Evolutionary conservation across 306 rosid genomes (phyloP).

Genomic region (Styphnolobium japonicum): DNA sequence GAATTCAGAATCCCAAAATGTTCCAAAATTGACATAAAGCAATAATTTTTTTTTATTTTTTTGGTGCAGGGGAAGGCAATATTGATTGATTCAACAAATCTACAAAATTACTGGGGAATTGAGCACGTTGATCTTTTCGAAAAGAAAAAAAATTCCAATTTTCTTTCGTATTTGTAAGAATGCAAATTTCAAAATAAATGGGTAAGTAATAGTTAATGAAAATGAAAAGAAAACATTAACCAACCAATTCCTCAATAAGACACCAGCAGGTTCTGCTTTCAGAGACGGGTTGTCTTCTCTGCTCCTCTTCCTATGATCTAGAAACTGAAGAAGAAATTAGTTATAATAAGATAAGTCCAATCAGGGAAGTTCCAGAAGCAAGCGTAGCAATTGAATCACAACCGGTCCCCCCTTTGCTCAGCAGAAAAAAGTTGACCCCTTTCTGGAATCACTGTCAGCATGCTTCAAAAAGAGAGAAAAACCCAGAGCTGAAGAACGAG

Average conservation of each 20-base stretch:
- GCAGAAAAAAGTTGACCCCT: background rate
- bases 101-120: background rate
- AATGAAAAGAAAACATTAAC: conserved; percentile 1
- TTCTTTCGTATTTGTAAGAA: background rate
- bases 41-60: background rate
- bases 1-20: background rate
- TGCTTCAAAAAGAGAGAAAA: background rate
- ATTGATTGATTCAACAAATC: background rate
- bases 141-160: background rate
- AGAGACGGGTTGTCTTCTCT: background rate
- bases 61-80: background rate
- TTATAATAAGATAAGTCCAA: background rate
- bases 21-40: background rate
- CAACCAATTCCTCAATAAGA: conserved; percentile 3
- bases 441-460: background rate
- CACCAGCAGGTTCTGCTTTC: background rate
- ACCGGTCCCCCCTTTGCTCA: background rate
- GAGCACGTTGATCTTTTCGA: background rate
- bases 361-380: background rate
- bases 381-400: conserved; percentile 13
- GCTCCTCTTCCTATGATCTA: background rate
- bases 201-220: background rate
- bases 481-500: background rate
- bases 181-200: background rate
- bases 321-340: background rate